Conservation (phyloP, 2,329 filamentous ascomycete genomes). For the Samsoniella hepiali region DNA sequence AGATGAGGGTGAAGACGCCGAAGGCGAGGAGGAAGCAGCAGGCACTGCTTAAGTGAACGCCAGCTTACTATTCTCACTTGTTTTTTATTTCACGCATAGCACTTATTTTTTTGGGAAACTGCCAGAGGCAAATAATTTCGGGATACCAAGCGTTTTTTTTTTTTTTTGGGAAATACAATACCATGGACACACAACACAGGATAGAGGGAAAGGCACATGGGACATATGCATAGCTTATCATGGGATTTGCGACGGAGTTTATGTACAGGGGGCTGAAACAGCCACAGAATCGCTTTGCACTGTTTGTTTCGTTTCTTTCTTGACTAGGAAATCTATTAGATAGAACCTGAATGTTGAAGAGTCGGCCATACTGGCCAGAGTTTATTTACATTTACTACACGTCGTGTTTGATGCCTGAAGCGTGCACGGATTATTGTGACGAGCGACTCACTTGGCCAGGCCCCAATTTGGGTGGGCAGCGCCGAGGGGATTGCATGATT, state of each 20-base stretch:
- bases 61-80: conserved; percentile 10
- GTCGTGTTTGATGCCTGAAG: neutral
- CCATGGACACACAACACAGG: conserved; percentile 4
- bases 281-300: neutral
- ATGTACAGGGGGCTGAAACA: neutral
- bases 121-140: conserved; percentile 2
- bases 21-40: conserved; percentile 39
- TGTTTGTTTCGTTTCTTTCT: neutral
- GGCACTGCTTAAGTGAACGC: conserved; percentile 23
- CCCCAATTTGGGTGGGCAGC: neutral
- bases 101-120: neutral
- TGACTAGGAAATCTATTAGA: neutral
- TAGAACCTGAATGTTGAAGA: neutral
- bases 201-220: neutral
- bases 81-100: neutral
- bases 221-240: conserved; percentile 4
- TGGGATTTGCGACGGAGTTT: conserved; percentile 14
- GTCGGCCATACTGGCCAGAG: neutral
- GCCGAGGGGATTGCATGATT: neutral
- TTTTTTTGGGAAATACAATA: neutral
- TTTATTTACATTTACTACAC: neutral
- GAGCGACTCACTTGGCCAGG: neutral
- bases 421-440: neutral
- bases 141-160: conserved; percentile 12
- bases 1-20: conserved; percentile 46